These are phyloP conservation scores for Beauveria sp. DNA, from an alignment of 2,329 filamentous ascomycete species.

Conservation along the genomic window DNA sequence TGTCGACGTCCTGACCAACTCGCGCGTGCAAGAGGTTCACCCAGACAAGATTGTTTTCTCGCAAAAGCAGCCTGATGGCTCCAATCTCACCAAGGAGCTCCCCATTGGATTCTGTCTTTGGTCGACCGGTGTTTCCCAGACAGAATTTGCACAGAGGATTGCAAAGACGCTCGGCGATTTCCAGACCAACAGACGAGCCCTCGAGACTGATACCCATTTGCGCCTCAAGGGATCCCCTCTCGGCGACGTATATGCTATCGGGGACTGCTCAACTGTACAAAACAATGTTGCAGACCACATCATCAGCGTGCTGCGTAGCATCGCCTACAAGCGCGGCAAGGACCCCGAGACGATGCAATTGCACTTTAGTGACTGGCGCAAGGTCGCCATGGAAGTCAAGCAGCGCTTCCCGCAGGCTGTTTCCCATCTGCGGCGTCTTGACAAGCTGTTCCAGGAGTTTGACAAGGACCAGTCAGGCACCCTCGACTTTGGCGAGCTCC, in stretches of 20 bases:
- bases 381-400: slow-evolving; percentile 74
- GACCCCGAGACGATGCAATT: slow-evolving; percentile 85
- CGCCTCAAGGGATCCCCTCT: slow-evolving; percentile 82
- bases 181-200: slow-evolving; percentile 83
- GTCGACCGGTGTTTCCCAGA: slow-evolving; percentile 92
- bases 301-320: slow-evolving; percentile 76
- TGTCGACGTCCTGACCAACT: slow-evolving; percentile 86
- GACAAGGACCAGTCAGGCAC: slow-evolving; percentile 91
- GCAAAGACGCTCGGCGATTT: slow-evolving; percentile 65
- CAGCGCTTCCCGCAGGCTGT: slow-evolving; percentile 86
- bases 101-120: slow-evolving; percentile 95
- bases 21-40: slow-evolving; percentile 82
- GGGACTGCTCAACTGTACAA: slow-evolving; percentile 92
- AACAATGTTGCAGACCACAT: slow-evolving; percentile 95
- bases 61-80: slow-evolving; percentile 68
- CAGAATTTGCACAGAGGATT: slow-evolving; percentile 68
- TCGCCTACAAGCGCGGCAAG: slow-evolving; percentile 86
- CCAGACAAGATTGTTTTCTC: slow-evolving; percentile 82
- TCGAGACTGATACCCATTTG: slow-evolving; percentile 91
- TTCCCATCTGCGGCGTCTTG: slow-evolving; percentile 78
- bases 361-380: slow-evolving; percentile 80
- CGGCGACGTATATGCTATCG: slow-evolving; percentile 93
- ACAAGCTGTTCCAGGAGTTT: slow-evolving; percentile 85
- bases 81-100: slow-evolving; percentile 78
- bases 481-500: slow-evolving; percentile 86